phyloP scores from a whole-genome alignment of 192 early-diverging fungal species.

The Podila verticillata region DNA sequence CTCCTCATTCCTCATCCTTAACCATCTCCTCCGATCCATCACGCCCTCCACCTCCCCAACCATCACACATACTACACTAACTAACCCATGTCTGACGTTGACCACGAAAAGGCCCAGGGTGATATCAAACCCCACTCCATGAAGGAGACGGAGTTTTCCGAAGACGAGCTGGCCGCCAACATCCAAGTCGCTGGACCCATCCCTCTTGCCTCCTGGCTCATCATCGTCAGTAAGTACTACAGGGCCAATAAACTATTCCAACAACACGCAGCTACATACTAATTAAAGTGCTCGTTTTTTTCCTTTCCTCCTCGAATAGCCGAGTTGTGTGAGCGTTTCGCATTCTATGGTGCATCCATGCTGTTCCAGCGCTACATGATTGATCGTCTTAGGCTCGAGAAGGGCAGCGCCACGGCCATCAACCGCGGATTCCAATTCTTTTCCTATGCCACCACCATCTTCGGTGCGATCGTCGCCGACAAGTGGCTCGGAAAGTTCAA shows the following conservation, averaged over 20 bases:
- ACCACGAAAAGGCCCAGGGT: conserved; percentile 3
- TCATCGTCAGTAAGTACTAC: conserved; percentile 56
- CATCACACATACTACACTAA: too few relatives aligned
- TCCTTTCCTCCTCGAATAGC: neutral
- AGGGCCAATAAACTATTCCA: neutral
- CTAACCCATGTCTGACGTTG: neutral
- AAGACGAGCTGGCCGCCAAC: conserved; percentile 12
- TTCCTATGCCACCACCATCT: conserved; percentile 66
- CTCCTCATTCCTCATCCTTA: neutral
- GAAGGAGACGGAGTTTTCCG: conserved; percentile 17
- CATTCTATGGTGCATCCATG: conserved; percentile 60
- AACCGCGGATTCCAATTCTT: conserved; percentile 65
- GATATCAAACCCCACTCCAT: neutral
- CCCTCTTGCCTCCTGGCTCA: conserved; percentile 44
- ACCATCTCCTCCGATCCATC: neutral
- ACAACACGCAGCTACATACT: neutral
- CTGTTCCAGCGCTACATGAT: conserved; percentile 66
- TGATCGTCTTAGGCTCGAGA: conserved; percentile 47
- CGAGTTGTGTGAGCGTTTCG: conserved; percentile 57
- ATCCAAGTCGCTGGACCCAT: conserved; percentile 45
- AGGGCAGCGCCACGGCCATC: conserved; percentile 55
- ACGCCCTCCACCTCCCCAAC: neutral
- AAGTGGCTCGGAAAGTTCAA: conserved; percentile 79
- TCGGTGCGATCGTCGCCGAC: conserved; percentile 75
- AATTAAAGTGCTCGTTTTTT: neutral